Percentiles rank a stretch among this genome's conserved stretches.
Conservation (phyloP, 768 basidiomycete genomes). For the Lactarius psammicola region DNA sequence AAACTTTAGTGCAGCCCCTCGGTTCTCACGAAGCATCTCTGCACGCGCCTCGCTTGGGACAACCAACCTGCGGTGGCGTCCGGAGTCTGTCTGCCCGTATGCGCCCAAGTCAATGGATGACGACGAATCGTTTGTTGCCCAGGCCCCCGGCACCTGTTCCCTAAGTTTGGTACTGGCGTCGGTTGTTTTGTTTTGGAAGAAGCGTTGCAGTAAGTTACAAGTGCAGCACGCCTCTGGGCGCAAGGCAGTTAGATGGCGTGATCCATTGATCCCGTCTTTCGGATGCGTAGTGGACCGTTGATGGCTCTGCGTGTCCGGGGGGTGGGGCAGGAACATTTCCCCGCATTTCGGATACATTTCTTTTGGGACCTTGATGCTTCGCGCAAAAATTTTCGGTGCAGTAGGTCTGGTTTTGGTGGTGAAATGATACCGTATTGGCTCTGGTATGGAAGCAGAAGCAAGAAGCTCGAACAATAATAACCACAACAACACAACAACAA, state of each 20-base stretch:
- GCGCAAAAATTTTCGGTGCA: neutral
- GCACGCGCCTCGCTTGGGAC: neutral
- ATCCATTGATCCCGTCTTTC: slow-evolving; percentile 1
- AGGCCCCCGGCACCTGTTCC: neutral
- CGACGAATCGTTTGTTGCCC: neutral
- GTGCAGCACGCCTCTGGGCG: slow-evolving; percentile 5
- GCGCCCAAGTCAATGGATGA: neutral
- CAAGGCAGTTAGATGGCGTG: neutral
- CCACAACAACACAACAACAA: neutral
- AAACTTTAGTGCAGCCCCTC: too few species aligned
- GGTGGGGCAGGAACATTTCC: neutral
- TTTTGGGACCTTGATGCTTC: neutral
- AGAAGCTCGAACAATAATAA: neutral
- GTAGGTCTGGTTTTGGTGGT: neutral
- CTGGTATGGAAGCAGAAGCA: neutral
- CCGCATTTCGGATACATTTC: neutral
- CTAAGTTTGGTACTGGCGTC: neutral
- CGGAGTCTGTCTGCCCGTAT: neutral
- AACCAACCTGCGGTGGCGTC: neutral
- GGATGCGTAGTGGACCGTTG: neutral
- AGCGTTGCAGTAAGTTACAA: neutral
- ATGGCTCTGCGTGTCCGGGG: neutral
- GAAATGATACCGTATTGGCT: neutral
- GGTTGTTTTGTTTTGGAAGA: slow-evolving; percentile 6
- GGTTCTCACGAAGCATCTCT: neutral